phyloP scores from a whole-genome alignment of 306 rosid genomes.

The Prunus dulcis region DNA sequence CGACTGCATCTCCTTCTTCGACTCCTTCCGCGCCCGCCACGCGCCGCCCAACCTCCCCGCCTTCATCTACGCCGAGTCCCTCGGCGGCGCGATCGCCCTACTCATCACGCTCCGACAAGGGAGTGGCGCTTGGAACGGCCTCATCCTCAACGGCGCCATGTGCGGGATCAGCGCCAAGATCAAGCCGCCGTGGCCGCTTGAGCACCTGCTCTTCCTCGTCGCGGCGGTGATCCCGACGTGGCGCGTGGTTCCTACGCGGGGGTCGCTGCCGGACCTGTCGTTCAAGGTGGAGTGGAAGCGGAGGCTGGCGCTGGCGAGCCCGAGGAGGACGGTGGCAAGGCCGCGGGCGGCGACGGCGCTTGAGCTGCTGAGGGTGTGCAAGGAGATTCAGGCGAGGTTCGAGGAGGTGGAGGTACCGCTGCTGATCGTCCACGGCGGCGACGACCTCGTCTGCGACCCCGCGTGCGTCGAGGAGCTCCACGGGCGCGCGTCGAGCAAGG shows the following conservation, averaged over 20 bases:
- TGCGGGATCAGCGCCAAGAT: constrained; percentile 88
- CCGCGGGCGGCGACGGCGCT: constrained; percentile 92
- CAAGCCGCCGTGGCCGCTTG: constrained; percentile 98
- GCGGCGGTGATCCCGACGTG: constrained; percentile 81
- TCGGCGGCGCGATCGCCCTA: constrained; percentile 91
- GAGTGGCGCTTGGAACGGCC: constrained; percentile 51
- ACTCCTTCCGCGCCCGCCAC: constrained; percentile 52
- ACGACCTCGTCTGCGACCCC: constrained; percentile 78
- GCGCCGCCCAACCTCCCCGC: constrained; percentile 51
- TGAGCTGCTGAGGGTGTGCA: constrained; percentile 75
- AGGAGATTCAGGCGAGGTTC: constrained; percentile 72
- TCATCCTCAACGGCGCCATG: constrained; percentile 91
- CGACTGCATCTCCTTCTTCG: constrained; percentile 74
- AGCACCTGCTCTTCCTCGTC: constrained; percentile 63
- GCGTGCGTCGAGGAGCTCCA: constrained; percentile 68
- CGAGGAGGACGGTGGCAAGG: constrained; percentile 51
- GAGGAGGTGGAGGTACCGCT: constrained; percentile 86
- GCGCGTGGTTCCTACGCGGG: constrained; percentile 92
- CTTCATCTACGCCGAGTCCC: constrained; percentile 85
- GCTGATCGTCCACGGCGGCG: constrained; percentile 71
- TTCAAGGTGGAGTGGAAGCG: constrained; percentile 86
- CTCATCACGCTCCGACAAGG: constrained; percentile 58
- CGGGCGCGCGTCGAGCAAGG: constrained; percentile 68
- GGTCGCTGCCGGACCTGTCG: constrained; percentile 71
- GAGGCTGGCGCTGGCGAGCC: constrained; percentile 75